Evolutionary conservation across 495 filamentous ascomycete genomes (phyloP).

Genomic region (Xeromyces bisporus): DNA sequence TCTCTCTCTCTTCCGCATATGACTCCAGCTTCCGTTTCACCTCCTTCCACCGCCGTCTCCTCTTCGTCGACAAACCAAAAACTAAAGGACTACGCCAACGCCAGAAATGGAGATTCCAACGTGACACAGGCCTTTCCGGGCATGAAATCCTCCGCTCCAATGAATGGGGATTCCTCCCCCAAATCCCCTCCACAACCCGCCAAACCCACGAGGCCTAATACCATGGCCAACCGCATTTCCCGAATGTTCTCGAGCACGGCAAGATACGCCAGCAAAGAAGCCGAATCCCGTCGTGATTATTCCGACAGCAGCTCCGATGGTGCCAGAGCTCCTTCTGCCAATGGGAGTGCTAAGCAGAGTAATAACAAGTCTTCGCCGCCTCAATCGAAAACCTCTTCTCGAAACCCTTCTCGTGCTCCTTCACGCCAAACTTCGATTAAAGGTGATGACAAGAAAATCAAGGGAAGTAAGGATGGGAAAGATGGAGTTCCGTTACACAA

Average conservation of each 20-base stretch:
- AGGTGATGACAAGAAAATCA: conserved; percentile 19
- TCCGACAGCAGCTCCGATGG: conserved; percentile 28
- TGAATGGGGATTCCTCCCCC: conserved; percentile 21
- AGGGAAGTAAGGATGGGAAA: conserved; percentile 26
- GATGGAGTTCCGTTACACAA: conserved; percentile 24
- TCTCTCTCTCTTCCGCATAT: conserved; percentile 24
- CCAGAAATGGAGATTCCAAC: conserved; percentile 27
- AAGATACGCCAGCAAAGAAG: conserved; percentile 18
- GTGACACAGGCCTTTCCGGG: conserved; percentile 31
- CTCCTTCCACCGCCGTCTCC: conserved; percentile 29
- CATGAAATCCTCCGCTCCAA: conserved; percentile 25
- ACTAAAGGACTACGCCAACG: conserved; percentile 23
- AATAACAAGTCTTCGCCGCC: conserved; percentile 1
- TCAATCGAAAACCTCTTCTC: conserved; percentile 16
- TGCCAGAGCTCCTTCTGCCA: conserved; percentile 10
- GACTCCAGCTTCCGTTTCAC: conserved; percentile 29
- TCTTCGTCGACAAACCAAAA: conserved; percentile 26
- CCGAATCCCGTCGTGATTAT: conserved; percentile 19
- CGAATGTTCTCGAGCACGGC: conserved; percentile 39
- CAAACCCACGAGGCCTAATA: conserved; percentile 30
- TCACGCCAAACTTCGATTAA: conserved; percentile 29
- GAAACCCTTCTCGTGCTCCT: conserved; percentile 19
- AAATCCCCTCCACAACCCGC: conserved; percentile 16
- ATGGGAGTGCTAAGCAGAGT: conserved; percentile 19
- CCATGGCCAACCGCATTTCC: conserved; percentile 40